A percentile compares a stretch with the other conserved stretches of the same genome.
These are phyloP conservation scores for Globisporangium sylvaticum DNA, from an alignment of 352 stramenopile genomes.

Conservation along the genomic window DNA sequence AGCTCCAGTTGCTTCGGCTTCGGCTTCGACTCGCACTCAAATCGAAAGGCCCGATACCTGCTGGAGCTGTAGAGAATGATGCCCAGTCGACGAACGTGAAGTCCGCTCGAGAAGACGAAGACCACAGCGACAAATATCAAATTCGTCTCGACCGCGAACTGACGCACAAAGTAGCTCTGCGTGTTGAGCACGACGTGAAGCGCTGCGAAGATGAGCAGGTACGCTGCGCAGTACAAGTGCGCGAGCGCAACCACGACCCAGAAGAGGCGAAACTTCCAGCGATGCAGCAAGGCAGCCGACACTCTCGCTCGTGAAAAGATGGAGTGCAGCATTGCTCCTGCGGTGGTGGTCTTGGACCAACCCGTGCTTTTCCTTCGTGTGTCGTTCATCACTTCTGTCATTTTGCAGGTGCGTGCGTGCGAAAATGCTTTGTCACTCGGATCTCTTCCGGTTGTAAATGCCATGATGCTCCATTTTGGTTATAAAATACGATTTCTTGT, in stretches of 20 bases:
- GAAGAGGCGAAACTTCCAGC: background rate
- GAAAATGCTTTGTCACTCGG: too few species aligned
- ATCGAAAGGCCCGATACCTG: background rate
- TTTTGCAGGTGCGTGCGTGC: too few species aligned
- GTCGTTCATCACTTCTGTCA: too few species aligned
- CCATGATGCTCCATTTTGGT: background rate
- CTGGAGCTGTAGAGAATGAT: background rate
- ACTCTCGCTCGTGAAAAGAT: background rate
- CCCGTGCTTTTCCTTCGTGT: too few species aligned
- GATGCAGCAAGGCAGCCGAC: background rate
- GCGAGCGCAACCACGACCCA: background rate
- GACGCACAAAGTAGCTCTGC: conserved; percentile 6
- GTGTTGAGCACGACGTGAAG: conserved; percentile 1
- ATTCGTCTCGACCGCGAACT: conserved; percentile 8
- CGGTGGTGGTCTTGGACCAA: too few species aligned
- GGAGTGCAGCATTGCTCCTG: too few species aligned
- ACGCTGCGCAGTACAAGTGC: background rate
- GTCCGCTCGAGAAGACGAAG: background rate
- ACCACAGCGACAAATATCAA: background rate
- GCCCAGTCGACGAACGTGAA: background rate
- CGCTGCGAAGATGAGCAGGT: conserved; percentile 5
- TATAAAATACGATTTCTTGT: background rate
- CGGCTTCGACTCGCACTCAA: background rate
- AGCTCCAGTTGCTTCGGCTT: background rate
- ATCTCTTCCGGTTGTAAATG: too few species aligned